These are phyloP conservation scores for Scheffersomyces insectosa DNA, from an alignment of 1,139 yeast genomes.

Conservation along the genomic window DNA sequence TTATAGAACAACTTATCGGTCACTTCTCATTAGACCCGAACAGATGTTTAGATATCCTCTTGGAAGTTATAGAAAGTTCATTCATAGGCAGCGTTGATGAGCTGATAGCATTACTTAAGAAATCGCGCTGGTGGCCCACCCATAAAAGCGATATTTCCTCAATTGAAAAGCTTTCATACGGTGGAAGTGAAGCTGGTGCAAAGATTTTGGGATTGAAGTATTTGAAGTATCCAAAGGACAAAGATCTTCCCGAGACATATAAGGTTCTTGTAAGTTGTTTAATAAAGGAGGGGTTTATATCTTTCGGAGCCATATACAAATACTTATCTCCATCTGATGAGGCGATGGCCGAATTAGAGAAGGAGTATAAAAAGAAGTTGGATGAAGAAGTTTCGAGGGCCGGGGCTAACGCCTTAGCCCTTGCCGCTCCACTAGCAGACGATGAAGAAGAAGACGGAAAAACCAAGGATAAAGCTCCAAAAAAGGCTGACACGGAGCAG, in stretches of 20 bases:
- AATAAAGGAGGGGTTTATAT: slow-evolving; percentile 68
- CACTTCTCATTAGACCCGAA: slow-evolving; percentile 78
- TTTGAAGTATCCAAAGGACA: slow-evolving; percentile 32
- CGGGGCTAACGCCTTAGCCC: slow-evolving; percentile 76
- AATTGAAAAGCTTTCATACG: slow-evolving; percentile 37
- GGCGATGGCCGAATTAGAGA: slow-evolving; percentile 44
- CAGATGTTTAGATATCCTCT: slow-evolving; percentile 61
- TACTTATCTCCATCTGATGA: slow-evolving; percentile 51
- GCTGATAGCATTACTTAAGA: slow-evolving; percentile 48
- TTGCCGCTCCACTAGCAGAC: slow-evolving; percentile 81
- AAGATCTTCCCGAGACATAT: slow-evolving; percentile 44
- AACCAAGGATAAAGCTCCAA: slow-evolving; percentile 3
- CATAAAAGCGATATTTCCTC: slow-evolving; percentile 29
- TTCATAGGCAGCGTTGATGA: slow-evolving; percentile 48
- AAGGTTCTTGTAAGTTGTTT: slow-evolving; percentile 52
- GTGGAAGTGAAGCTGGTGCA: slow-evolving; percentile 57
- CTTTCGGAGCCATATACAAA: slow-evolving; percentile 62
- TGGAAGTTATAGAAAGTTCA: slow-evolving; percentile 51
- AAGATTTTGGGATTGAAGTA: slow-evolving; percentile 61
- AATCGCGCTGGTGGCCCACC: slow-evolving; percentile 69
- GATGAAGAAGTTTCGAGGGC: slow-evolving; percentile 67
- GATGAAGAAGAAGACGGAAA: slow-evolving; percentile 52
- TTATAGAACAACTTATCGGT: slow-evolving; percentile 65
- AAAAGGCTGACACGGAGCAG: slow-evolving; percentile 6
- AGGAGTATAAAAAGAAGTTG: slow-evolving; percentile 48